Evolutionary conservation across 495 filamentous ascomycete species (phyloP).

Genomic region (Rostrohypoxylon terebratum): DNA sequence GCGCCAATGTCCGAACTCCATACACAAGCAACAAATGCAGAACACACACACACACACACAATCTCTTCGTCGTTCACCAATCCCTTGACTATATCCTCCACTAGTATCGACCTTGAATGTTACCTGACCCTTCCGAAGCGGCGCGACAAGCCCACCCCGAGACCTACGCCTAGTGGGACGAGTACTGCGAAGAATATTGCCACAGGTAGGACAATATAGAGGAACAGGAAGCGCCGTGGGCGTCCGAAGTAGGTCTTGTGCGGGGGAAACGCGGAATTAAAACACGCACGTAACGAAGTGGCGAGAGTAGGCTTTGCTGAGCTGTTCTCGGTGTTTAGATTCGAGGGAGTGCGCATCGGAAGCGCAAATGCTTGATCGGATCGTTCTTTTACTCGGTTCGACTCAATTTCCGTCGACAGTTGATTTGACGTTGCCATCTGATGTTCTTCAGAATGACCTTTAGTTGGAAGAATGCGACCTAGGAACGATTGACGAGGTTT

Average conservation of each 20-base stretch:
- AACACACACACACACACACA: slow-evolving; percentile 68
- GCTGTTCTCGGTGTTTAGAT: slow-evolving; percentile 1
- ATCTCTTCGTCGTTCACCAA: slow-evolving; percentile 62
- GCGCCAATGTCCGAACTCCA: slow-evolving; percentile 31
- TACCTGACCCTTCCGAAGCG: slow-evolving; percentile 64
- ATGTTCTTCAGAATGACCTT: slow-evolving; percentile 5
- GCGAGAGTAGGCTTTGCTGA: slow-evolving; percentile 12
- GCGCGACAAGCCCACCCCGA: slow-evolving; percentile 53
- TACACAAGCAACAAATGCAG: slow-evolving; percentile 2
- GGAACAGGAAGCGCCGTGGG: slow-evolving; percentile 54
- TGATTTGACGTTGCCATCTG: slow-evolving; percentile 9
- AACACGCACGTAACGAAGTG: slow-evolving; percentile 36
- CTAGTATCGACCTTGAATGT: slow-evolving; percentile 71
- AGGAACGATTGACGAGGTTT: slow-evolving; percentile 47
- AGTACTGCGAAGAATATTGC: slow-evolving; percentile 45
- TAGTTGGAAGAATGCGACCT: slow-evolving; percentile 33
- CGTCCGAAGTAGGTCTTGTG: slow-evolving; percentile 57
- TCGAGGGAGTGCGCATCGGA: slow-evolving; percentile 16
- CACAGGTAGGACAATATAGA: slow-evolving; percentile 41
- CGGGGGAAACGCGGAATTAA: slow-evolving; percentile 54
- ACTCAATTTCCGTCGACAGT: slow-evolving; percentile 16
- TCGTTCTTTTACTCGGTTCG: slow-evolving; percentile 22
- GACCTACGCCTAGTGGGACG: slow-evolving; percentile 49
- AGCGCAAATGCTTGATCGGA: slow-evolving; percentile 30
- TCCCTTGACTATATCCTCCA: not conserved